Base-by-base conservation (phyloP, 2,329 filamentous ascomycete species). In the Myrmaecium sp. region DNA sequence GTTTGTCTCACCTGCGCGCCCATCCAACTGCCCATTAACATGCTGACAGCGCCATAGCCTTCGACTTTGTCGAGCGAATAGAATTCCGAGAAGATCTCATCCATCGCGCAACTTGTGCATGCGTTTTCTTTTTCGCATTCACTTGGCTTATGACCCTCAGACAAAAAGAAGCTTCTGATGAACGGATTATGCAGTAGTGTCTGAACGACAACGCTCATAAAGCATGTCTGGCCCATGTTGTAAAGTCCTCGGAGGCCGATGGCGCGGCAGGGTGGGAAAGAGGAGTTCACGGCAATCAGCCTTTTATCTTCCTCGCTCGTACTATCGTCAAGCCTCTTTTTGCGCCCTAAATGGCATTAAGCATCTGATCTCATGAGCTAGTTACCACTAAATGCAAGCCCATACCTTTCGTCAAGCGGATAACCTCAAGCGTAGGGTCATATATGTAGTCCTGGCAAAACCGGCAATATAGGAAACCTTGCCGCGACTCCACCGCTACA, bases 171-270 rank as follows among this genome's bases (percentile, higher is more conserved):
- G 40, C 86, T 84, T 32, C 81, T 74, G 16, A 98, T 66, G 23
- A 94, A 66, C 1, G 86, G 86, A 45, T 95, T 94, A 56, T 94
- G 86, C 29, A 95, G 68, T 40, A 98, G 73, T 30, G 78, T 83
- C 51, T 95, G 89, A 10, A 98, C 63, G 25, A 95, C 83, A 16
- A 94, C 86, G 41, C 89, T 92, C 65, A 95, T 86, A 54, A 94
- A 98, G 58, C 86, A 98, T 7, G 89, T 95, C 31, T 91, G 83
- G n/a, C 86, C 89, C 49, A 93, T 86, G 45, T 95, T 98, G 54
- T 92, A 94, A 33, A 98, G 76, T 17, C 86, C 86, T 18, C 89
- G 73, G 20, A 94, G 69, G 6, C 89, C 86, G 38, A 77, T 83
- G 11, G 82, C 83, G 30, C 80, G 73, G 46, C 86, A 94, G 8